Base-by-base conservation (phyloP, 441 rosid genomes). In the Eugenia klotzschiana region DNA sequence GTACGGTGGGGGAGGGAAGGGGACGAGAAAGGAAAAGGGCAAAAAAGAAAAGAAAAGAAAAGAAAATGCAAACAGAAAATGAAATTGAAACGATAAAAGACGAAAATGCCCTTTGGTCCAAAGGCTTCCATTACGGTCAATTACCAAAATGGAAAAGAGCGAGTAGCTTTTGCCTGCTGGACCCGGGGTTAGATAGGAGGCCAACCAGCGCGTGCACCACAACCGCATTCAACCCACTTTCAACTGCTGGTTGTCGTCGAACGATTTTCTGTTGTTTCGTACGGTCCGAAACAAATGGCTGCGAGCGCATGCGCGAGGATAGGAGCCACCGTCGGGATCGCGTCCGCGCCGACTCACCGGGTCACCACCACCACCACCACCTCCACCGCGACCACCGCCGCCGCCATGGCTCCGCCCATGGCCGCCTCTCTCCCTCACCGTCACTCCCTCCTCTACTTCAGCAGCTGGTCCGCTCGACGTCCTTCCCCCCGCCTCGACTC, bases 271-370 rank as follows among this genome's bases (percentile, higher is more conserved):
- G 40, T 22, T 8, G 11, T n/a, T 49, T 86, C 87, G 94, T 89
- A 91, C 92, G 94, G 95, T 91, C 92, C 85, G 84, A 86, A 91
- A 86, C 84, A 41, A 55, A 84, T 89, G 79, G 82, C 91, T 87
- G 84, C 91, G 43, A 89, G 86, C 93, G 89, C 85, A 43, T 91
- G 88, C 93, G 90, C 85, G 57, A 92, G 89, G 94, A 90, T 84
- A 84, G 86, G 83, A 58, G 27, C 15, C 77, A 40, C 74, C 8
- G 8, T 88, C 87, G 95, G 91, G 80, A 84, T 90, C 87, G 91
- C 87, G 80, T 80, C 88, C 84, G 83, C 85, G 18, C 84, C 90
- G 33, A 26, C 91, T 82, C 91, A 86, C 88, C 88, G 88, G 9
- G 84, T 80, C 84, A 3, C 88, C 86, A 77, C 53, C 87, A 84